phyloP scores from a whole-genome alignment of 2,329 filamentous ascomycete species.

The Microcyclosporella mali region DNA sequence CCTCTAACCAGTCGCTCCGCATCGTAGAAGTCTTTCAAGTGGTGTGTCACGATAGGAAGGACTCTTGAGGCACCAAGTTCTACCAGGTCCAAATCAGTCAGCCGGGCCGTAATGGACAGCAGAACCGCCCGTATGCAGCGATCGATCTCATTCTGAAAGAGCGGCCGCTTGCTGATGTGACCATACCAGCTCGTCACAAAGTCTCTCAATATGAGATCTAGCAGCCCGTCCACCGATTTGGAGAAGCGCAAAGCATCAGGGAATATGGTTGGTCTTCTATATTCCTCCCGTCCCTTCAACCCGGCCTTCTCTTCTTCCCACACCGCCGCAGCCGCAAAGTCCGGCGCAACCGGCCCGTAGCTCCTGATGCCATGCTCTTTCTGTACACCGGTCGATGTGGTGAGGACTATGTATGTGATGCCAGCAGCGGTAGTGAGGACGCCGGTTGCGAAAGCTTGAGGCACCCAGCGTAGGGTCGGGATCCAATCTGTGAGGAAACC shows the following conservation, averaged over 20 bases:
- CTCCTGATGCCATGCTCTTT: slow-evolving; percentile 11
- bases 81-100: slow-evolving; percentile 73
- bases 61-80: slow-evolving; percentile 75
- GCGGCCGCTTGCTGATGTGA: slow-evolving; percentile 71
- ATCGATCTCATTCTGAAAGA: slow-evolving; percentile 84
- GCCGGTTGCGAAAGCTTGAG: slow-evolving; percentile 75
- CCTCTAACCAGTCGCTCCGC: slow-evolving; percentile 84
- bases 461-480: slow-evolving; percentile 74
- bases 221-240: slow-evolving; percentile 68
- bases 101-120: slow-evolving; percentile 61
- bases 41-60: slow-evolving; percentile 79
- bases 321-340: slow-evolving; percentile 33
- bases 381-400: slow-evolving; percentile 51
- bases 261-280: slow-evolving; percentile 65
- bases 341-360: slow-evolving; percentile 16
- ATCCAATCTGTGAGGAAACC: slow-evolving; percentile 77
- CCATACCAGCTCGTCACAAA: slow-evolving; percentile 87
- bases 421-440: slow-evolving; percentile 49
- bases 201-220: slow-evolving; percentile 71
- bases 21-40: slow-evolving; percentile 84
- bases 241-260: slow-evolving; percentile 72
- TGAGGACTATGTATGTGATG: slow-evolving; percentile 53
- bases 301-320: slow-evolving; percentile 68
- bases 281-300: slow-evolving; percentile 59
- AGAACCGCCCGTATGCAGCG: slow-evolving; percentile 68